phyloP scores from a whole-genome alignment of 176 grass and related monocot species.

The Coix lacrymajobi region DNA sequence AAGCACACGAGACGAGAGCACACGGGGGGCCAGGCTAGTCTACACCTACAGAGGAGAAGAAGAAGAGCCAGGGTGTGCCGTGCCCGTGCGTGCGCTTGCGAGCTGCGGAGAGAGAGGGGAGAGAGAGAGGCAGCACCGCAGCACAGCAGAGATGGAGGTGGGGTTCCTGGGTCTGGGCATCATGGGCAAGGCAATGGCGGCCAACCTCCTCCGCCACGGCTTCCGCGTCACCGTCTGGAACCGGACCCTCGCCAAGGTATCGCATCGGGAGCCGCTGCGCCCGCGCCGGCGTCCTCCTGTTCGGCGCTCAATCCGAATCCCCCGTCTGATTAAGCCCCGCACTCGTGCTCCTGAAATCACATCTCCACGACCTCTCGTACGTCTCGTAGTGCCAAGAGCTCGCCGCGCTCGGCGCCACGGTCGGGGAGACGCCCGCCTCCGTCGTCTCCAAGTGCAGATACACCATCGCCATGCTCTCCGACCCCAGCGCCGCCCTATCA shows the following conservation, averaged over 20 bases:
- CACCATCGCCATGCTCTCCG: slow-evolving; percentile 96
- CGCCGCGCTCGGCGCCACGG: slow-evolving; percentile 70
- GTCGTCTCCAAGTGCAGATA: slow-evolving; percentile 89
- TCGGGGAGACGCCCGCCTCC: slow-evolving; percentile 80
- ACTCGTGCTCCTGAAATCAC: too few species aligned
- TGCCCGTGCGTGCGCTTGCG: not conserved
- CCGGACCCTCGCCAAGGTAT: slow-evolving; percentile 77
- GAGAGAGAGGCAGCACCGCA: not conserved
- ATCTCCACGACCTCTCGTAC: too few species aligned
- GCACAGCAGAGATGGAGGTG: slow-evolving; percentile 65
- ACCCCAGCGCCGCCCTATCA: slow-evolving; percentile 79
- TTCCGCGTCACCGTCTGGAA: slow-evolving; percentile 98
- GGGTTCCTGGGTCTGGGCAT: slow-evolving; percentile 91
- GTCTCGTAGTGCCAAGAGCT: slow-evolving; percentile 69
- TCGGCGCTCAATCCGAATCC: not conserved
- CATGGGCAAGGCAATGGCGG: slow-evolving; percentile 96
- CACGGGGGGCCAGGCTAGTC: not conserved
- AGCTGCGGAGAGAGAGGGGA: not conserved
- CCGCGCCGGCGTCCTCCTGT: not conserved
- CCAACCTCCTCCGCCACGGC: slow-evolving; percentile 74
- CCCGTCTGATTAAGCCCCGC: not conserved
- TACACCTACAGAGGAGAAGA: not conserved
- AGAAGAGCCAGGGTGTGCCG: not conserved
- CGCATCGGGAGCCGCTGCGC: not conserved
- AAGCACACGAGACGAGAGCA: not conserved